Evolutionary conservation across 139 green algal genomes (phyloP).

Genomic region (Closterium sp.): DNA sequence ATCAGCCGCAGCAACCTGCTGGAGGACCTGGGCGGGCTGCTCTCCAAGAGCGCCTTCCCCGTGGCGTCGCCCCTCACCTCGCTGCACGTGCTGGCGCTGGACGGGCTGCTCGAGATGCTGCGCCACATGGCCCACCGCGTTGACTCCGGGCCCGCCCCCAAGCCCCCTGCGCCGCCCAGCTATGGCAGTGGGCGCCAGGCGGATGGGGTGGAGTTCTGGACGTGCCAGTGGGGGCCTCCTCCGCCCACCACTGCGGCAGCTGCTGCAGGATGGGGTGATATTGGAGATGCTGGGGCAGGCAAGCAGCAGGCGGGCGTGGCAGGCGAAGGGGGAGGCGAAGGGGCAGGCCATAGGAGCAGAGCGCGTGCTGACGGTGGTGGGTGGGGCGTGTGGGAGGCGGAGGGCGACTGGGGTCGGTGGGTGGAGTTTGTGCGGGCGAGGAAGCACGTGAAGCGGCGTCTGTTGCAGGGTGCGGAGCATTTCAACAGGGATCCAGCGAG

Average conservation of each 20-base stretch:
- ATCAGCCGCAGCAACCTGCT: slow-evolving; percentile 79
- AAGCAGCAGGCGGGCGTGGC: neutral
- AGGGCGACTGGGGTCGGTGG: neutral
- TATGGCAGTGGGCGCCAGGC: neutral
- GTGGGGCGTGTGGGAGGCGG: neutral
- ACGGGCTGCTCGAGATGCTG: slow-evolving; percentile 86
- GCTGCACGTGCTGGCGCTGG: slow-evolving; percentile 80
- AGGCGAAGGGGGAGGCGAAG: neutral
- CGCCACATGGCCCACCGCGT: slow-evolving; percentile 48
- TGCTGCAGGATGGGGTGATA: neutral
- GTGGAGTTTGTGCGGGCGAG: slow-evolving; percentile 11
- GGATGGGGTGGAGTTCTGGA: neutral
- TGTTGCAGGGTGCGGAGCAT: slow-evolving; percentile 82
- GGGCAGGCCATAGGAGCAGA: neutral
- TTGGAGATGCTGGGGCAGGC: neutral
- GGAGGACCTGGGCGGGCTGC: slow-evolving; percentile 50
- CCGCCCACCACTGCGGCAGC: neutral
- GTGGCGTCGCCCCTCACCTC: slow-evolving; percentile 68
- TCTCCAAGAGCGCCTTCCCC: slow-evolving; percentile 72
- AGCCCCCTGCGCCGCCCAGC: neutral
- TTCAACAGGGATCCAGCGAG: slow-evolving; percentile 95
- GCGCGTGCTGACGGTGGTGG: neutral
- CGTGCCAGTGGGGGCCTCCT: neutral
- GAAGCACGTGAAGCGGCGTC: slow-evolving; percentile 71
- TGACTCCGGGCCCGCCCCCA: slow-evolving; percentile 1